A percentile compares a stretch with the other conserved stretches of the same genome.
Evolutionary conservation across 768 basidiomycete species (phyloP).

Genomic region (Psilocybe tampanensis): DNA sequence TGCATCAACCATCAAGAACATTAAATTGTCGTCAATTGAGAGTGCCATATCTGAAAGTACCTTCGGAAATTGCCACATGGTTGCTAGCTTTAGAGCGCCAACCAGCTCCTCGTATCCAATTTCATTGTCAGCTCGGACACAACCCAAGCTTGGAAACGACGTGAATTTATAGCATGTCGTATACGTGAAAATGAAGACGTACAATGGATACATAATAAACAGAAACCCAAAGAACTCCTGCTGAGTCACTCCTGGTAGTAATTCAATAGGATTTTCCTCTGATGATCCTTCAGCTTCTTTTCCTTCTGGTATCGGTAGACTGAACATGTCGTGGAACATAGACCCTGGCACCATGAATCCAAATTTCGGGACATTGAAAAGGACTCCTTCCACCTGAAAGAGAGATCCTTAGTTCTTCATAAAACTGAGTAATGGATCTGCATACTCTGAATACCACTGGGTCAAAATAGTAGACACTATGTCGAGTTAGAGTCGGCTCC

Average conservation of each 20-base stretch:
- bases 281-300: neutral
- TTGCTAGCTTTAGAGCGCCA: neutral
- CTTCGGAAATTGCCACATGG: neutral
- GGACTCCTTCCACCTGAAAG: conserved; percentile 4
- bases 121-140: neutral
- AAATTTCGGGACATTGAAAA: conserved; percentile 10
- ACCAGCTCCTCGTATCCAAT: neutral
- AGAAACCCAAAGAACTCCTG: neutral
- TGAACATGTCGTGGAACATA: conserved; percentile 7
- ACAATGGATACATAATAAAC: neutral
- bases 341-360: conserved; percentile 9
- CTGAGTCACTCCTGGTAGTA: neutral
- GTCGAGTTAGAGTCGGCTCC: neutral
- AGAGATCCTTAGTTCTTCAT: too few relatives aligned
- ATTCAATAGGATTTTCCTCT: neutral
- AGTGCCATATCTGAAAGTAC: neutral
- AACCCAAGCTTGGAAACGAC: neutral
- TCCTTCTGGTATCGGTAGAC: neutral
- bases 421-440: neutral
- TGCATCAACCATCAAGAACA: neutral
- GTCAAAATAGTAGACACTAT: neutral
- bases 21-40: neutral
- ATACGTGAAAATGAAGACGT: neutral
- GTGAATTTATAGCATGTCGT: neutral
- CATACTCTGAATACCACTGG: neutral